Evolutionary conservation across 2,329 filamentous ascomycete genomes (phyloP), one percentile per base, ranked within the genome.

Genomic region (Claviceps citrina): DNA sequence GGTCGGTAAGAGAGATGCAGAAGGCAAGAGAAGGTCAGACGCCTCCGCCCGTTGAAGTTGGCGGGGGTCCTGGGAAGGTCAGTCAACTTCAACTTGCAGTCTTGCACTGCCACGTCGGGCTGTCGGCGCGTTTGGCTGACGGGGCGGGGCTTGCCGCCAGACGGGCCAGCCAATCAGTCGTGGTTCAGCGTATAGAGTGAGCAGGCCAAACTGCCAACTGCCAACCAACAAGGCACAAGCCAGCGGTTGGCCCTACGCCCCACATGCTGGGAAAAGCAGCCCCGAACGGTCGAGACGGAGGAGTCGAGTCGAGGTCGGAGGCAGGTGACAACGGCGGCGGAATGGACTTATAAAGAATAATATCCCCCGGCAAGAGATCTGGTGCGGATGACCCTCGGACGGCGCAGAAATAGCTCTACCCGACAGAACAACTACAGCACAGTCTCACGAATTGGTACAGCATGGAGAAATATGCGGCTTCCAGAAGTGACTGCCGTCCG

Each of bases 51-150:
- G n/a, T n/a, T n/a, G n/a, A n/a, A n/a, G n/a, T n/a, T n/a, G n/a
- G n/a, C n/a, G n/a, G n/a, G n/a, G n/a, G n/a, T n/a, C n/a, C n/a
- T n/a, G n/a, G n/a, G n/a, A n/a, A n/a, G n/a, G n/a, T n/a, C n/a
- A n/a, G n/a, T n/a, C n/a, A n/a, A n/a, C n/a, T n/a, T n/a, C n/a
- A n/a, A n/a, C n/a, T n/a, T n/a, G n/a, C n/a, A n/a, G n/a, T n/a
- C 19, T 24, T 24, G 37, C 37, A 39, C 30, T 39, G 30, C 37
- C 37, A 32, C 36, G n/a, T 16, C 22, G n/a, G n/a, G n/a, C n/a
- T n/a, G n/a, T n/a, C n/a, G n/a, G n/a, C n/a, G n/a, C n/a, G n/a
- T n/a, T n/a, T n/a, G n/a, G 9, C 10, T 4, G 19, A 4, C n/a
- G 27, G 19, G 26, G 27, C 2, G 13, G 15, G 7, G 19, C 15